These are phyloP conservation scores for Myxozyma neotropica DNA, from an alignment of 805 yeast genomes.

Conservation along the genomic window DNA sequence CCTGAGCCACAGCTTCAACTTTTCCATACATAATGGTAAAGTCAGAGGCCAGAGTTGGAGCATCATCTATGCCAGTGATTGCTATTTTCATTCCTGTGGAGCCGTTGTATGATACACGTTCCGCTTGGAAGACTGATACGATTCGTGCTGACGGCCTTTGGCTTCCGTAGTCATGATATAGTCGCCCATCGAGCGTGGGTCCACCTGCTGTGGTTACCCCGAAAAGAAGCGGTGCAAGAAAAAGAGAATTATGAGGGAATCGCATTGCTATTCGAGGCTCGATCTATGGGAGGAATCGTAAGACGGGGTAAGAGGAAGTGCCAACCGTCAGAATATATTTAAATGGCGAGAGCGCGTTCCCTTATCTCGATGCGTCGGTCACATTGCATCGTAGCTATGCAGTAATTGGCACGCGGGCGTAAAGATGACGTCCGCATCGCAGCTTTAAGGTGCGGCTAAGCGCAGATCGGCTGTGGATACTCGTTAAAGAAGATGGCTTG, in stretches of 20 bases:
- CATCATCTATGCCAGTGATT: slow-evolving; percentile 65
- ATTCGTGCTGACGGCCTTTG: neutral
- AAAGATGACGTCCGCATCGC: neutral
- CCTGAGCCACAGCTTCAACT: slow-evolving; percentile 68
- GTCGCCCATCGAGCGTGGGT: neutral
- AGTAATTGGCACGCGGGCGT: neutral
- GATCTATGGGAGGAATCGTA: no score
- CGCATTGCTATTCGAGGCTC: no score
- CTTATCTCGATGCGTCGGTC: no score
- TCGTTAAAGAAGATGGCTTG: neutral
- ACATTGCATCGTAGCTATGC: neutral
- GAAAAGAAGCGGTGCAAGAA: neutral
- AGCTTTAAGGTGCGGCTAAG: neutral
- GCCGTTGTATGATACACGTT: slow-evolving; percentile 50
- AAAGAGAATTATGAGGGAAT: neutral
- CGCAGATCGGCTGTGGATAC: neutral
- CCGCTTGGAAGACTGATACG: slow-evolving; percentile 36
- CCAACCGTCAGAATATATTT: neutral
- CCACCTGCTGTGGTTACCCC: neutral
- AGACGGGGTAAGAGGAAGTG: neutral
- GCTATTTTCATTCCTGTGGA: slow-evolving; percentile 64
- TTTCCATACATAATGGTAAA: slow-evolving; percentile 89
- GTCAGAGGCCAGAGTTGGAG: slow-evolving; percentile 75
- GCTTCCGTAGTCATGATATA: neutral
- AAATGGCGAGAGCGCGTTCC: no score